Evolutionary conservation across 73 alveolate species (phyloP), one percentile per base, ranked within the genome.

Genomic region (Breviolum minutum): DNA sequence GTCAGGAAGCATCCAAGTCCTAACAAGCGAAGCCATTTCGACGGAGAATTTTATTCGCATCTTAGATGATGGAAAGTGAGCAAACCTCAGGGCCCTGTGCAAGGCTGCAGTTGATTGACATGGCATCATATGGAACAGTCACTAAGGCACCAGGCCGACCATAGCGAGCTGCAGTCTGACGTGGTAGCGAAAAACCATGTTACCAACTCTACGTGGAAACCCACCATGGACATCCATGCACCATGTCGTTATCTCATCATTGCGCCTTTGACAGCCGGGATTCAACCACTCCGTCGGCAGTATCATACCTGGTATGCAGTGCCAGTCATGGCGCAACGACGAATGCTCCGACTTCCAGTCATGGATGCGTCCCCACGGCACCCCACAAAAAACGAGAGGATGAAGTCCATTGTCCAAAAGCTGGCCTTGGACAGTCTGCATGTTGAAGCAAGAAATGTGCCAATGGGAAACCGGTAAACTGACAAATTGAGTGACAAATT

Each of bases 1-100:
- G 74, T 92, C 98, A 7, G 98, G 98, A 2, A 92, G 89, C 98
- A 92, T 92, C 98, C 98, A 92, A 9, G 98, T 92, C 98, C 98
- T 92, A 27, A 63, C 20, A 40, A 40, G 54, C 54, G 20, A 11
- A 40, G 54, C 54, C 54, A 40, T 40, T 40, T 0, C n/a, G 4
- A 6, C n/a, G 4, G 77, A 68, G 77, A 68, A 22, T 6, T 66
- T 11, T 66, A 11, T 66, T 14, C n/a, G 24, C 77, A 68, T 17
- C 77, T 17, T 40, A 40, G 54, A 40, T 40, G 54, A 40, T 40
- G 54, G 54, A 40, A 40, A 40, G 54, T 40, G 54, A 40, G 54
- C 54, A 40, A 40, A 40, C 0, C 54, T 40, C 54, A 40, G 54
- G 54, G 54, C 54, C 54, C 54, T 40, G 54, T 40, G 54, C 54